A percentile compares a stretch with the other conserved stretches of the same genome.
These are phyloP conservation scores for Heliamphora pulchella DNA, from an alignment of 179 eudicot species.

Conservation along the genomic window DNA sequence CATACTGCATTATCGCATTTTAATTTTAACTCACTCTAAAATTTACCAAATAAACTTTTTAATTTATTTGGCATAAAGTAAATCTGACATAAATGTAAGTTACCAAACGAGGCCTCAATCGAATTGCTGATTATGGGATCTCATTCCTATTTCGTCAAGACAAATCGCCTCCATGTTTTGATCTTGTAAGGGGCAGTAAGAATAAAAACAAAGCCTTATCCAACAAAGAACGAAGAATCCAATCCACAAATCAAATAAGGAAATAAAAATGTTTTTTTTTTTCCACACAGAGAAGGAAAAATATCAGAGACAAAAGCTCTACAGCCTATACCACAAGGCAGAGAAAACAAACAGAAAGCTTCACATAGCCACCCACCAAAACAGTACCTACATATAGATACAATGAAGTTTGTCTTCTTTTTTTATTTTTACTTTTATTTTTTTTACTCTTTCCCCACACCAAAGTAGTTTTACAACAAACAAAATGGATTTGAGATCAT, in stretches of 20 bases:
- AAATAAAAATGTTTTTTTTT: background rate
- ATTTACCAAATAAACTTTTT: no score
- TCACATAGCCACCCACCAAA: slow-evolving; percentile 35
- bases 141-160: background rate
- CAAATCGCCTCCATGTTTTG: background rate
- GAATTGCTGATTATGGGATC: background rate
- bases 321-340: slow-evolving; percentile 12
- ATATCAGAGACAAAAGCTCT: background rate
- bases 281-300: background rate
- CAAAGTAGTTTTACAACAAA: slow-evolving; percentile 41
- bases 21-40: no score
- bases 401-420: slow-evolving; percentile 23
- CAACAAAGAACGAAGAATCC: background rate
- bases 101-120: no score
- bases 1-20: no score
- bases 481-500: slow-evolving; percentile 19
- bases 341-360: slow-evolving; percentile 21
- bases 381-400: slow-evolving; percentile 36
- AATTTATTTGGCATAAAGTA: no score
- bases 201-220: background rate
- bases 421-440: background rate
- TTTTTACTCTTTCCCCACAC: slow-evolving; percentile 30
- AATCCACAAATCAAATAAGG: background rate
- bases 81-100: no score
- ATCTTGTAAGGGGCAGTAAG: background rate